These are phyloP conservation scores for Epichloe sp. DNA, from an alignment of 2,329 filamentous ascomycete species.

Conservation along the genomic window DNA sequence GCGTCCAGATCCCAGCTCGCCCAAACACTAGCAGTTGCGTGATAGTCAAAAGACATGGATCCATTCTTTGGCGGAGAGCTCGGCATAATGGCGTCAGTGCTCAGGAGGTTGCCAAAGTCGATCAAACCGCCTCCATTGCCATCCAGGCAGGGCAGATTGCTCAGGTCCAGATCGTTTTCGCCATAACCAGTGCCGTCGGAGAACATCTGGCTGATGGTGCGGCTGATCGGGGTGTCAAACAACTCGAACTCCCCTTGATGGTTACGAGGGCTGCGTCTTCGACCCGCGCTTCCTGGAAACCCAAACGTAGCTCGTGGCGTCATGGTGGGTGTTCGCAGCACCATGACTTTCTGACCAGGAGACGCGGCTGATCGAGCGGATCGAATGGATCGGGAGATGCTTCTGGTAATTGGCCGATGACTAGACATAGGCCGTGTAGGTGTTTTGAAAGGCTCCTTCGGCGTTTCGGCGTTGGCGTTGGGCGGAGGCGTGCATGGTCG, in stretches of 20 bases:
- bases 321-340: conserved; percentile 37
- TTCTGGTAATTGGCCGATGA: conserved; percentile 48
- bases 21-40: conserved; percentile 16
- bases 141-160: conserved; percentile 25
- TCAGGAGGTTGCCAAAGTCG: conserved; percentile 36
- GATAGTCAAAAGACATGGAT: conserved; percentile 18
- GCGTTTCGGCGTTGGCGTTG: conserved; percentile 23
- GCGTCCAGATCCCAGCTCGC: conserved; percentile 15
- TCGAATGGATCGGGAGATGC: conserved; percentile 43
- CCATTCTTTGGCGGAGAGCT: conserved; percentile 31
- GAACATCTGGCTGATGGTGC: conserved; percentile 50
- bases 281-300: conserved; percentile 18
- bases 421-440: conserved; percentile 48
- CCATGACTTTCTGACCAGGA: conserved; percentile 26
- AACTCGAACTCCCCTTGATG: conserved; percentile 25
- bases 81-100: conserved; percentile 32
- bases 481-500: conserved; percentile 41
- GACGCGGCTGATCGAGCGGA: conserved; percentile 31
- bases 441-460: conserved; percentile 43
- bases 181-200: conserved; percentile 39
- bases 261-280: conserved; percentile 31
- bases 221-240: conserved; percentile 45
- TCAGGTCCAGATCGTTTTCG: conserved; percentile 31
- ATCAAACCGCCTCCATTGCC: conserved; percentile 22
- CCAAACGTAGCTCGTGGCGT: conserved; percentile 22